These are phyloP conservation scores for Leptodontidium sp. DNA, from an alignment of 2,329 filamentous ascomycete genomes.

Conservation along the genomic window DNA sequence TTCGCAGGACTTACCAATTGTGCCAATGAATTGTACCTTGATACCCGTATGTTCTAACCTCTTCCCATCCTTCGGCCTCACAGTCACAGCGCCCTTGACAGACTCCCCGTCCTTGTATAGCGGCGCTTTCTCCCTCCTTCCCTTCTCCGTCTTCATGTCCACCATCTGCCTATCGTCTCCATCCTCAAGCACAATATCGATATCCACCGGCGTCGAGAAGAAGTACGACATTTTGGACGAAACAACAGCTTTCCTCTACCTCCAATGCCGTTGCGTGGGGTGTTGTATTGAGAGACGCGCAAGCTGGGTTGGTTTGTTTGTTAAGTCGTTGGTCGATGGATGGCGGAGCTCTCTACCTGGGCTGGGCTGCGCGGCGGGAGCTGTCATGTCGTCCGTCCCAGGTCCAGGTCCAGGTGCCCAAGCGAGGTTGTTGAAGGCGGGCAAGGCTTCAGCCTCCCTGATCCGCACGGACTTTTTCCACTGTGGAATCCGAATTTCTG, in stretches of 20 bases:
- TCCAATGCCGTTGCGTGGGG: conserved; percentile 17
- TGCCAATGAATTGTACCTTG: conserved; percentile 99
- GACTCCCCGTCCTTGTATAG: conserved; percentile 98
- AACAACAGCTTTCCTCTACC: neutral
- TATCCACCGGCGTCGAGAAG: conserved; percentile 98
- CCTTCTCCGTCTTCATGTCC: conserved; percentile 98
- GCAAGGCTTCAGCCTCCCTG: conserved; percentile 26
- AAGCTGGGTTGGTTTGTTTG: conserved; percentile 18
- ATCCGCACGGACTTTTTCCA: conserved; percentile 22
- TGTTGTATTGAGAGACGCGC: conserved; percentile 24
- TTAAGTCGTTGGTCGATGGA: conserved; percentile 19
- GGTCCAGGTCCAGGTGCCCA: neutral
- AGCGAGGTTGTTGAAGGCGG: conserved; percentile 1
- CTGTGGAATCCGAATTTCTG: conserved; percentile 10
- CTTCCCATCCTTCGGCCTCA: conserved; percentile 97
- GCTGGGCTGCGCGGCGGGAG: conserved; percentile 15
- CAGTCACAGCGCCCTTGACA: conserved; percentile 93
- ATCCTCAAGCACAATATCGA: conserved; percentile 97
- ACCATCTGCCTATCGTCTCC: conserved; percentile 93
- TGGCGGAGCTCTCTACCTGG: conserved; percentile 21
- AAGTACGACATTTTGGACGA: conserved; percentile 83
- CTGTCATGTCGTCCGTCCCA: conserved; percentile 9
- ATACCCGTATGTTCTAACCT: conserved; percentile 97
- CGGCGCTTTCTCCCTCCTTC: conserved; percentile 93
- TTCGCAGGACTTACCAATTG: conserved; percentile 73